Evolutionary conservation across 192 early-diverging fungal genomes (phyloP).

Genomic region (Podila minutissima): DNA sequence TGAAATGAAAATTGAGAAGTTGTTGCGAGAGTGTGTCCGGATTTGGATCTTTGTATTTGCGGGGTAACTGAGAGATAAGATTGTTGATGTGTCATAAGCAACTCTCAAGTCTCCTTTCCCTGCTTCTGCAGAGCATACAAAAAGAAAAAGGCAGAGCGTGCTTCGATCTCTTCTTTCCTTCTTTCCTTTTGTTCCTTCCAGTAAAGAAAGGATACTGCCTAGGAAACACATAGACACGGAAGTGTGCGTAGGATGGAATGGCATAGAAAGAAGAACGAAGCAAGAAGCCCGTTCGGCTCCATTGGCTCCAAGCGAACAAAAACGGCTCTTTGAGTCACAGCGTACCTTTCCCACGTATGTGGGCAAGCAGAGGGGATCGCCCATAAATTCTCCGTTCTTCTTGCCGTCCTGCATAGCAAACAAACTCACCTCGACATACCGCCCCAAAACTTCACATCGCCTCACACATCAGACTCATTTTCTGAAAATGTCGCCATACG

Average conservation of each 20-base stretch:
- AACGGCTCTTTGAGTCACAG: too few relatives aligned
- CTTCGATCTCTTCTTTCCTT: not conserved
- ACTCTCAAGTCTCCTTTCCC: not conserved
- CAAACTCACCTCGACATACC: not conserved
- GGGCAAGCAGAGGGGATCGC: not conserved
- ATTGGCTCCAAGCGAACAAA: not conserved
- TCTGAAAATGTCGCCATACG: constrained; percentile 47
- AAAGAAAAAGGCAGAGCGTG: not conserved
- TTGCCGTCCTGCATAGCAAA: not conserved
- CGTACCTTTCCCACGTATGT: too few relatives aligned
- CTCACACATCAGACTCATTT: not conserved
- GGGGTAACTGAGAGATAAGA: too few relatives aligned
- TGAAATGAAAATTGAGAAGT: not conserved
- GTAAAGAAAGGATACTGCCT: too few relatives aligned
- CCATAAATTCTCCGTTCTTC: not conserved
- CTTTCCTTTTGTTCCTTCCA: not conserved
- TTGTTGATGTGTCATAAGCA: too few relatives aligned
- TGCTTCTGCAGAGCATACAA: not conserved
- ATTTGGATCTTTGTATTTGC: not conserved
- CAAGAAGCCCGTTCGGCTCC: not conserved
- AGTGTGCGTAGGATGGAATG: too few relatives aligned
- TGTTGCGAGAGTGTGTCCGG: not conserved
- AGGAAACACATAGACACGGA: too few relatives aligned
- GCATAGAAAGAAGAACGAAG: not conserved
- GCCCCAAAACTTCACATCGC: not conserved